Evolutionary conservation across 257 asterid species (phyloP).

Genomic region (Agastache rugosa): DNA sequence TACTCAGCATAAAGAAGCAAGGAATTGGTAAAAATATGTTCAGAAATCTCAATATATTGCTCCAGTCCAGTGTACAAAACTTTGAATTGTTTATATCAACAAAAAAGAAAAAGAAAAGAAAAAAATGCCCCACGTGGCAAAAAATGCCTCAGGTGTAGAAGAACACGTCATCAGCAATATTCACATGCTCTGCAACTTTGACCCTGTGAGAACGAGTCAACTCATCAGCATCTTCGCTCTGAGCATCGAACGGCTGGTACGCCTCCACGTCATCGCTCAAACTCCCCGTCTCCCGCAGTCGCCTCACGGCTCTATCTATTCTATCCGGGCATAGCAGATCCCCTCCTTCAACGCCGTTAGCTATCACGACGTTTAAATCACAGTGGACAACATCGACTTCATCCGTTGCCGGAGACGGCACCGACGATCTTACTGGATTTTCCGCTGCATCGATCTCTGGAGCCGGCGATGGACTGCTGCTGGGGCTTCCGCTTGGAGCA

Average conservation of each 20-base stretch:
- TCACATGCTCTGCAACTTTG: slow-evolving; percentile 41
- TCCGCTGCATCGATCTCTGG: background rate
- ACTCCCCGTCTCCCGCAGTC: slow-evolving; percentile 34
- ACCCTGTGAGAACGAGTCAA: slow-evolving; percentile 33
- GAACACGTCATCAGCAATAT: slow-evolving; percentile 72
- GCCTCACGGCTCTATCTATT: slow-evolving; percentile 34
- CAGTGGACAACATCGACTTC: slow-evolving; percentile 34
- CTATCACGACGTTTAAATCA: slow-evolving; percentile 34
- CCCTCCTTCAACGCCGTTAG: slow-evolving; percentile 52
- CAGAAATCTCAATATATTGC: background rate
- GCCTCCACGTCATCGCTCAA: slow-evolving; percentile 37
- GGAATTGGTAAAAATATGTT: background rate
- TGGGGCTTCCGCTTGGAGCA: slow-evolving; percentile 13
- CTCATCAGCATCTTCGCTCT: slow-evolving; percentile 26
- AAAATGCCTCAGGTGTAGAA: slow-evolving; percentile 53
- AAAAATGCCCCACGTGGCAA: slow-evolving; percentile 30
- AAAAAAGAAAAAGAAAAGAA: background rate
- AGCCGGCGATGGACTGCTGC: slow-evolving; percentile 23
- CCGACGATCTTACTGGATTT: slow-evolving; percentile 23
- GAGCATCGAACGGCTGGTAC: slow-evolving; percentile 42
- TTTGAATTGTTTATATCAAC: background rate
- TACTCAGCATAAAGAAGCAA: background rate
- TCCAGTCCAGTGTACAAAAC: slow-evolving; percentile 9
- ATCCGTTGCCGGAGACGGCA: slow-evolving; percentile 30
- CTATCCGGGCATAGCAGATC: slow-evolving; percentile 58